phyloP scores from a whole-genome alignment of 2,329 filamentous ascomycete genomes.

The Colletotrichum spaethianum region DNA sequence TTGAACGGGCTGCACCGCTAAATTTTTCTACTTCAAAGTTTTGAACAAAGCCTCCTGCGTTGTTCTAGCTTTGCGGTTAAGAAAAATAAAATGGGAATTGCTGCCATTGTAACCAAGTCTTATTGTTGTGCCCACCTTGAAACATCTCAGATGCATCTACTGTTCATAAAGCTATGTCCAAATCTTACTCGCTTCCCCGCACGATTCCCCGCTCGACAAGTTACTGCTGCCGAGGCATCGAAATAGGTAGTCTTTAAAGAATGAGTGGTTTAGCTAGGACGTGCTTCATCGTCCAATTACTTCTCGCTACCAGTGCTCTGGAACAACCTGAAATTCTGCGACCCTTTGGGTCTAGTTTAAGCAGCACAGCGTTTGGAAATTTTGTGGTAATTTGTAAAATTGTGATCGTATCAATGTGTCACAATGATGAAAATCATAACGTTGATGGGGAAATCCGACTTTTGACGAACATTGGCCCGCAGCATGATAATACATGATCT shows the following conservation, averaged over 20 bases:
- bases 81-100: background rate
- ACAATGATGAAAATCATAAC: too few species aligned
- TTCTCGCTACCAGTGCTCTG: background rate
- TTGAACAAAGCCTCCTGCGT: background rate
- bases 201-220: background rate
- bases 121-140: background rate
- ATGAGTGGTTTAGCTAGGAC: background rate
- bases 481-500: too few species aligned
- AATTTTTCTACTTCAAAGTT: background rate
- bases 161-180: background rate
- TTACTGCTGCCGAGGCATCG: conserved; percentile 10
- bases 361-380: too few species aligned
- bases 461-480: too few species aligned
- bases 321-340: background rate
- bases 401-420: background rate
- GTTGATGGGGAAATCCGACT: background rate
- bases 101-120: background rate
- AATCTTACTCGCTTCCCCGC: conserved; percentile 17
- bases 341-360: background rate
- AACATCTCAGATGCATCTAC: background rate
- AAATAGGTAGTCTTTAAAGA: background rate
- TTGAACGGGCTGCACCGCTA: background rate
- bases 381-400: background rate
- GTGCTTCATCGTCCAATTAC: background rate
- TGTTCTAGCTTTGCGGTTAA: background rate